Base-by-base conservation (phyloP, 2,329 filamentous ascomycete species). In the Ceratocystis albifundus region DNA sequence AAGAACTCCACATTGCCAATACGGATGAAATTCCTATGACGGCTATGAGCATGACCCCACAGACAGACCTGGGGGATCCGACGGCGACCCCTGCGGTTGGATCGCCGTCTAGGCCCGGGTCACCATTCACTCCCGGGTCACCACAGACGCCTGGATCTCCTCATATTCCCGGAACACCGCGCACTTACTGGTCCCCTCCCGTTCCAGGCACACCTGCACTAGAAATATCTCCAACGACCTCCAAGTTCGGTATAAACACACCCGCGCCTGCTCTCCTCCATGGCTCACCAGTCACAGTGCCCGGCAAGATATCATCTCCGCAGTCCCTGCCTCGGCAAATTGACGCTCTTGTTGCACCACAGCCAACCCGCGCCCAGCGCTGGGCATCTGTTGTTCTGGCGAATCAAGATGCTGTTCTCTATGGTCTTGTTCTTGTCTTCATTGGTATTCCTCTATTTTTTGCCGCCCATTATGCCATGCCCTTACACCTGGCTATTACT, bases 361-460 rank as follows among this genome's bases (percentile, higher is more conserved):
- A 78, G 0, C 75, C 77, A 1, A 77, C 80, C 0, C 76, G 80
- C 5, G 73, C 80, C 0, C 79, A 80, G 67, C 72, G 74, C 50
- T 84, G 82, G 81, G 81, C 81, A 0, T 75, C 77, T 1, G 70
- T 75, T 17, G 72, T 83, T 25, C 77, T 77, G 17, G 68, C 71
- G 0, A 76, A 82, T 64, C 71, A 82, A 3, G 80, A 85, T 70
- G 68, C 75, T 1, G 59, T 77, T 0, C 78, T 76, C 0, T 85
- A 81, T 69, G 66, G 71, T 3, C 8, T 71, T 0, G 50, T 83
- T 0, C 79, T 84, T 69, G 59, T 83, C 41, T 74, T 82, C 62
- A 71, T 82, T 7, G 83, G 83, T 0, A 69, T 84, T 0, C 82
- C 83, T 0, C 71, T 83, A 1, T 84, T 83, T 72, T 85, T 82